Conservation (phyloP, 1,139 yeast species). For the Lodderomyces beijingensis region DNA sequence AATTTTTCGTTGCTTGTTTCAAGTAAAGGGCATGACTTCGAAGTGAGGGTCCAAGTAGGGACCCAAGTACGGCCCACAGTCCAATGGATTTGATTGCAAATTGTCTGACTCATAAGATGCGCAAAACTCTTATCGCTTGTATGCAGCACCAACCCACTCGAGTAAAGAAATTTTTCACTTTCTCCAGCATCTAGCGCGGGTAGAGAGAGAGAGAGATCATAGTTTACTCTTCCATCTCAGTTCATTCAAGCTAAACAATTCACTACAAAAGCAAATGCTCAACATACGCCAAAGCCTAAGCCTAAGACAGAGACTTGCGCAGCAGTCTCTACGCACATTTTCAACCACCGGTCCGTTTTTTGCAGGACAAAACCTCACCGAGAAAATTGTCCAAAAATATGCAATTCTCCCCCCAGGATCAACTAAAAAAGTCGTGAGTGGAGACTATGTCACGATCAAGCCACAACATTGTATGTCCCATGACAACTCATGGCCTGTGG, state of each 20-base stretch:
- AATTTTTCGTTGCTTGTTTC: too few species aligned
- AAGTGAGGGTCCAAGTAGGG: too few species aligned
- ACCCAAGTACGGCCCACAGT: too few species aligned
- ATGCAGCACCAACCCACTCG: conserved; percentile 1
- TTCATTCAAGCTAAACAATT: too few species aligned
- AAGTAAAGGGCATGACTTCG: too few species aligned
- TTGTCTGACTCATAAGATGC: conserved; percentile 26
- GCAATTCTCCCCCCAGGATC: conserved; percentile 48
- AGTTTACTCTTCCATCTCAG: too few species aligned
- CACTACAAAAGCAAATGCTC: too few species aligned
- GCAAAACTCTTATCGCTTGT: conserved; percentile 6
- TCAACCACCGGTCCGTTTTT: neutral
- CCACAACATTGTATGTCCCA: conserved; percentile 99
- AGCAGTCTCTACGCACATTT: too few species aligned
- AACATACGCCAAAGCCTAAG: too few species aligned
- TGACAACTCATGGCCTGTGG: conserved; percentile 99
- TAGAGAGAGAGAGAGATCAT: too few species aligned
- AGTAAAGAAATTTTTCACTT: neutral
- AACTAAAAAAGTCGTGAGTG: conserved; percentile 63
- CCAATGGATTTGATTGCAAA: conserved; percentile 22
- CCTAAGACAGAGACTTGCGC: too few species aligned
- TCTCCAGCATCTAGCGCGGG: too few species aligned
- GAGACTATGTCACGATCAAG: conserved; percentile 90
- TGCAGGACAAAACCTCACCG: conserved; percentile 78
- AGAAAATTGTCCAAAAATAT: conserved; percentile 89